Evolutionary conservation across 257 asterid genomes (phyloP), one percentile per base, ranked within the genome.

Genomic region (Solanum corneliomulleri): DNA sequence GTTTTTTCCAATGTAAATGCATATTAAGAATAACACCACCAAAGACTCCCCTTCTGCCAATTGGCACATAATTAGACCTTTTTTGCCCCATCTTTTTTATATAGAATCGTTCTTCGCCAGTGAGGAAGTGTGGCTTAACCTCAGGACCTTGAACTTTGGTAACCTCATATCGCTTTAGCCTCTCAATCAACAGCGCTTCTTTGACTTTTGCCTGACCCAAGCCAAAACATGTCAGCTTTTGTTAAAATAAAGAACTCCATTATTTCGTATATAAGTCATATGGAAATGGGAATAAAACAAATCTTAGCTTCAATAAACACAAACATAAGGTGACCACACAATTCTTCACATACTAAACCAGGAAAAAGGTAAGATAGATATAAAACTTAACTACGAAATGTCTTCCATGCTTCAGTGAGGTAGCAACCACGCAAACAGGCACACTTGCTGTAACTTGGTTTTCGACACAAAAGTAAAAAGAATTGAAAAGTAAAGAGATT

Each of bases 1-100:
- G 99, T 89, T 92, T 97, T 94, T 97, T 97, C 98, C 99, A 97
- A 72, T 97, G 98, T 92, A 97, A 87, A 91, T 97, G 99, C 99
- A 97, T 94, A 87, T 97, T 97, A 82, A 97, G 98, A 88, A 97
- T 95, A 33, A 97, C 98, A 85, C 99, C 99, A 41, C 99, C 98
- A 86, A 94, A 97, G 60, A 97, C 86, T 76, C 99, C 99, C 92
- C 98, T 91, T 92, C 95, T 91, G 70, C 99, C 98, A 86, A 97
- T 90, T n/a, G 98, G 98, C n/a, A 93, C 98, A 89, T 95, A 94
- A 91, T 95, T 97, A 21, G 98, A 92, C 92, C 94, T 88, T 86
- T 97, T 97, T 88, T 97, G 98, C 25, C 98, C 98, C 99, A 95
- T 95, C 87, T 92, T 97, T 90, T 97, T 95, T 91, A 97, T 89